Base-by-base conservation (phyloP, 345 rosid genomes). In the Reutealis trisperma region DNA sequence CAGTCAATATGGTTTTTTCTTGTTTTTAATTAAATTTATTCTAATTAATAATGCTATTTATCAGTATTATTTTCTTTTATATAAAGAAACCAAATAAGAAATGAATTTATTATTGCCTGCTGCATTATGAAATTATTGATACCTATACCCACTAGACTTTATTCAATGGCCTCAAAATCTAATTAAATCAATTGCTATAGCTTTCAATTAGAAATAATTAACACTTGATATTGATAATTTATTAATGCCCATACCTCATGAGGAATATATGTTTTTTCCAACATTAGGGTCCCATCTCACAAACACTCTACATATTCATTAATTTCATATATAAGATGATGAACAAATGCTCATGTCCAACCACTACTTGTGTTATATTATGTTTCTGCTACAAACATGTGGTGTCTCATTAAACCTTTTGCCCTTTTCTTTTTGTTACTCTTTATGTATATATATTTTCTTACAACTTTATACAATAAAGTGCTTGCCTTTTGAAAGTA, bases 361-460 rank as follows among this genome's bases (percentile, higher is more conserved):
- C 57, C 57, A 60, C 67, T 25, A 8, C 15, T 13, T 18, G 3
- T 24, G 37, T 27, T 25, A 22, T 15, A 11, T n/a, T n/a, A 22
- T 58, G 49, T 71, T 22, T 18, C 18, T n/a, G 5, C 63, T 71
- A 24, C 21, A 45, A 19, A 60, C 83, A 81, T 60, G 77, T 59
- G 65, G 77, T 71, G 71, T 68, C 54, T 52, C 51, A 41, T 60
- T 12, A 42, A 1, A 59, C 24, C 32, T 25, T 25, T 27, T 41
- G 12, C 19, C 21, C 4, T 25, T 12, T 5, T 25, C 0, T 25
- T 9, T 51, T 13, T 12, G 34, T 30, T 52, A 11, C 10, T 27
- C 58, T 22, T 41, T 41, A 9, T 22, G 49, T 27, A 14, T 1
- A 7, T 70, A 21, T 12, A 4, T 10, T 7, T 45, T 45, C 49